Evolutionary conservation across 441 rosid species (phyloP).

Genomic region (Metrosideros polymorpha): DNA sequence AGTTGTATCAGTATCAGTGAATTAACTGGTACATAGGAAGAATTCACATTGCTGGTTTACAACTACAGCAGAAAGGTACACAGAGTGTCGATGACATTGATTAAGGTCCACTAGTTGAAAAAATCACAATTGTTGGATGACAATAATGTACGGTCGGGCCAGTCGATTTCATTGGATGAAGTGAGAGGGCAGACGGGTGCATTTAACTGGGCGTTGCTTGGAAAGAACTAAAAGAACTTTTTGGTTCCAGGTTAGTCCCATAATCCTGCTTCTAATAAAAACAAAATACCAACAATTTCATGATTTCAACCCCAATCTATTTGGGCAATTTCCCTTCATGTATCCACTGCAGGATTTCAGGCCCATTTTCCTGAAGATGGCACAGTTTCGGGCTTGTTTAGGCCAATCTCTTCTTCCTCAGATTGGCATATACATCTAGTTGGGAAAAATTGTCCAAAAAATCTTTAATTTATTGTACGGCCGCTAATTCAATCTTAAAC

Average conservation of each 20-base stretch:
- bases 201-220: background rate
- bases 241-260: background rate
- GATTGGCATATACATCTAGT: background rate
- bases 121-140: background rate
- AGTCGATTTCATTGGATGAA: background rate
- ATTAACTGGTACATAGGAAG: background rate
- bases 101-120: background rate
- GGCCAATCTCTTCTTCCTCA: background rate
- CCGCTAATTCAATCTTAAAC: no score
- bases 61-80: background rate
- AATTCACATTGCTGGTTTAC: background rate
- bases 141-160: background rate
- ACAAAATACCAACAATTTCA: background rate
- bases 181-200: background rate
- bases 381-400: background rate
- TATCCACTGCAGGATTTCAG: background rate
- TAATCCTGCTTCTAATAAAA: background rate
- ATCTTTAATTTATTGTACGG: no score
- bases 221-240: background rate
- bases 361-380: background rate
- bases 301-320: background rate
- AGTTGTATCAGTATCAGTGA: background rate
- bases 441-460: no score
- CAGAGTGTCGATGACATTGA: background rate
- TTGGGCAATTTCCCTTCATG: background rate